These are phyloP conservation scores for Aspergillus olivimuriae DNA, from an alignment of 495 filamentous ascomycete genomes.

Conservation along the genomic window DNA sequence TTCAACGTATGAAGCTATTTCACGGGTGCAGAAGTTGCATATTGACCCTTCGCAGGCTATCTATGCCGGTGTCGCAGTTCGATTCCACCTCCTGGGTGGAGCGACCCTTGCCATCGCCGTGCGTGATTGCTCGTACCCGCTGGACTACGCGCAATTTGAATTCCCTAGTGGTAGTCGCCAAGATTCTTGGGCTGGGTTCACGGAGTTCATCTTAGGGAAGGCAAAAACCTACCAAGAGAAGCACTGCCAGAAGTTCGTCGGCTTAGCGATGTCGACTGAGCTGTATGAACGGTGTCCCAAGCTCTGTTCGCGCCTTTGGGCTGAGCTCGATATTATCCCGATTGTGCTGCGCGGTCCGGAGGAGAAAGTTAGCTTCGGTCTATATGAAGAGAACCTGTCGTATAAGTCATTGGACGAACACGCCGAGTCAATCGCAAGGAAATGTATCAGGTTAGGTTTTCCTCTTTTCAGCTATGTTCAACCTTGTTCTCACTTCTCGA, in stretches of 20 bases:
- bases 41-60: too few relatives aligned
- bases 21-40: too few relatives aligned
- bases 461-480: not conserved
- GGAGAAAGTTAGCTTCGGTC: slow-evolving; percentile 8
- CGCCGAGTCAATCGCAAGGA: slow-evolving; percentile 78
- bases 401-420: slow-evolving; percentile 68
- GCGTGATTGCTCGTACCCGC: slow-evolving; percentile 71
- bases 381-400: slow-evolving; percentile 22
- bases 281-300: slow-evolving; percentile 44
- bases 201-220: slow-evolving; percentile 46
- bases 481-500: slow-evolving; percentile 7
- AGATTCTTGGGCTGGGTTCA: slow-evolving; percentile 31
- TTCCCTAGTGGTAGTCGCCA: slow-evolving; percentile 25
- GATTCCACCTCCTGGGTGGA: too few relatives aligned
- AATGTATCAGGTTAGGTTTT: slow-evolving; percentile 57
- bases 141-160: slow-evolving; percentile 63
- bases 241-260: slow-evolving; percentile 63
- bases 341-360: slow-evolving; percentile 43
- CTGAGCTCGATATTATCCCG: slow-evolving; percentile 70
- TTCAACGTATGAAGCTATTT: too few relatives aligned
- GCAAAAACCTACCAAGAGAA: slow-evolving; percentile 52
- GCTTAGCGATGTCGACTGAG: slow-evolving; percentile 39
- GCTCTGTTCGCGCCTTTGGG: slow-evolving; percentile 71
- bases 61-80: too few relatives aligned
- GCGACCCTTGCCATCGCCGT: slow-evolving; percentile 59